These are phyloP conservation scores for Kondoa malvinella DNA, from an alignment of 768 basidiomycete species.

Conservation along the genomic window DNA sequence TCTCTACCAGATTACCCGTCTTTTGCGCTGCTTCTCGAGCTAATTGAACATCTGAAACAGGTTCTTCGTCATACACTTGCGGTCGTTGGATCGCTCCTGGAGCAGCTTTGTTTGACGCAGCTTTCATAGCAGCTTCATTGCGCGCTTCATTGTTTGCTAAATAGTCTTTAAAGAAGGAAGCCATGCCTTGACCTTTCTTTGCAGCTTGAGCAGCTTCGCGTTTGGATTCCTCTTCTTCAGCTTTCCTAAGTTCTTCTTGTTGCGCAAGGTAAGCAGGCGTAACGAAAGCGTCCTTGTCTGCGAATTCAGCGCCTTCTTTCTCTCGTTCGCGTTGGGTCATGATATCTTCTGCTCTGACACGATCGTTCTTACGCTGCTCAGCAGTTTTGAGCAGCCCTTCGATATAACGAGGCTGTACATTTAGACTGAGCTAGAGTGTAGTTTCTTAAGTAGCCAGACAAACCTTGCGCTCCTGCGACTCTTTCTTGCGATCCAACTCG, in stretches of 20 bases:
- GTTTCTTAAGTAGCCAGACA: constrained; percentile 36
- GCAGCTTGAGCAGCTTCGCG: constrained; percentile 52
- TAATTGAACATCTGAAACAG: constrained; percentile 50
- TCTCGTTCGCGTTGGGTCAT: constrained; percentile 88
- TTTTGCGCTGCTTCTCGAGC: constrained; percentile 46
- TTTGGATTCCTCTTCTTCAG: constrained; percentile 75
- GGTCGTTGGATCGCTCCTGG: not conserved
- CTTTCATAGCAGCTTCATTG: constrained; percentile 52
- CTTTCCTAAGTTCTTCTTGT: constrained; percentile 72
- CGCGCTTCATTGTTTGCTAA: constrained; percentile 32
- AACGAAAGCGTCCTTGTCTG: constrained; percentile 91
- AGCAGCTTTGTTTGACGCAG: constrained; percentile 8
- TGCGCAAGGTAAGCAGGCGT: constrained; percentile 95
- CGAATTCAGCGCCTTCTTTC: constrained; percentile 81
- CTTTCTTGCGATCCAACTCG: constrained; percentile 59
- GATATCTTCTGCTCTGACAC: constrained; percentile 89
- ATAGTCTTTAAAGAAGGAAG: constrained; percentile 31
- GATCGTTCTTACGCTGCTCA: constrained; percentile 70
- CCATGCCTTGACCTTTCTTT: constrained; percentile 30
- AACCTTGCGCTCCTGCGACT: constrained; percentile 52
- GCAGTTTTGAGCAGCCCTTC: constrained; percentile 58
- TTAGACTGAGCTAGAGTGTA: not conserved
- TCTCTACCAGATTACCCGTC: constrained; percentile 68
- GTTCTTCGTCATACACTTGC: constrained; percentile 28
- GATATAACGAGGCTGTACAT: constrained; percentile 88